Conservation (phyloP, 2,329 filamentous ascomycete genomes). For the Colletotrichum agaves region DNA sequence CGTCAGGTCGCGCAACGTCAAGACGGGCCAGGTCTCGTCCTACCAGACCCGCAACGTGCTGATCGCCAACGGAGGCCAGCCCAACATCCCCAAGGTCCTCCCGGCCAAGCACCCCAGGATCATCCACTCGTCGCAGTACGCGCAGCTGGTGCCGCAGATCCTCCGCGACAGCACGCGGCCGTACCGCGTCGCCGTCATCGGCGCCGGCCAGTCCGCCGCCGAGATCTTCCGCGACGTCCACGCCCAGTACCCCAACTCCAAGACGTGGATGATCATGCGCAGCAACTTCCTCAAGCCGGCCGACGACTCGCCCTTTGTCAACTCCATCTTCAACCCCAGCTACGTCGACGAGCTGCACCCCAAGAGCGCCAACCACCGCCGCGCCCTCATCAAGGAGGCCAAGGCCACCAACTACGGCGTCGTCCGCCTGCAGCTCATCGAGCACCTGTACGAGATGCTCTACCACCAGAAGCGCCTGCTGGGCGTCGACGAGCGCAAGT, state of each 20-base stretch:
- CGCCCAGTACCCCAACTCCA: slow-evolving; percentile 81
- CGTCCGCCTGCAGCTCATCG: slow-evolving; percentile 89
- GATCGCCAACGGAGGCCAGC: slow-evolving; percentile 68
- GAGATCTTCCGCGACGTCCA: slow-evolving; percentile 96
- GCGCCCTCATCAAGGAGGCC: slow-evolving; percentile 71
- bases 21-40: slow-evolving; percentile 63
- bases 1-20: slow-evolving; percentile 72
- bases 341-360: slow-evolving; percentile 82
- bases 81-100: slow-evolving; percentile 76
- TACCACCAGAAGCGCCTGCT: slow-evolving; percentile 85
- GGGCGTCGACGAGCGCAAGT: slow-evolving; percentile 73
- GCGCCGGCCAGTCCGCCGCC: slow-evolving; percentile 90
- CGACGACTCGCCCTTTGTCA: slow-evolving; percentile 97
- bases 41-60: slow-evolving; percentile 74
- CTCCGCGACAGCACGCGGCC: slow-evolving; percentile 65
- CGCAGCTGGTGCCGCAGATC: slow-evolving; percentile 69
- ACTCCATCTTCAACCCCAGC: slow-evolving; percentile 90
- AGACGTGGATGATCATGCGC: slow-evolving; percentile 82
- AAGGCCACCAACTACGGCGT: slow-evolving; percentile 94
- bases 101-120: slow-evolving; percentile 77
- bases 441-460: slow-evolving; percentile 86
- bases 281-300: slow-evolving; percentile 86
- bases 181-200: slow-evolving; percentile 85
- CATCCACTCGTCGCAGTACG: slow-evolving; percentile 90
- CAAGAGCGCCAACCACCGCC: slow-evolving; percentile 71